phyloP scores from a whole-genome alignment of 805 yeast species.

The Saturnispora kantuleensis region DNA sequence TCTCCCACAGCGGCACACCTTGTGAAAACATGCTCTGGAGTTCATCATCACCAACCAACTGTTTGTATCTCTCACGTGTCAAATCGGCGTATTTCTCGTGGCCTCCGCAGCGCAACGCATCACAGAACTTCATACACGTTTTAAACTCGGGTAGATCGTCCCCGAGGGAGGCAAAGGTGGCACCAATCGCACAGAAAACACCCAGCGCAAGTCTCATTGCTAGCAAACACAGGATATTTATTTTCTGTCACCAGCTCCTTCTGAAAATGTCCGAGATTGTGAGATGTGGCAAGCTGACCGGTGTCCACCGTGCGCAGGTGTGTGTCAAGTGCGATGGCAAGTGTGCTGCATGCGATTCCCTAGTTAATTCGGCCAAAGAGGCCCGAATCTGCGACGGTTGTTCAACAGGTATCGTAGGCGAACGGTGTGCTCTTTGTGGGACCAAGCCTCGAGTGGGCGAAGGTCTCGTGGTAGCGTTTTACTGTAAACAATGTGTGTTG shows the following conservation, averaged over 20 bases:
- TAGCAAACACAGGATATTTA: not conserved
- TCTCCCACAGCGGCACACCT: conserved; percentile 34
- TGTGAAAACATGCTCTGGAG: conserved; percentile 29
- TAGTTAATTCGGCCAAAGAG: conserved; percentile 55
- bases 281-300: conserved; percentile 80
- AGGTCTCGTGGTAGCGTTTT: conserved; percentile 51
- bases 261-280: conserved; percentile 6
- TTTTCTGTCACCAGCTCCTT: not conserved
- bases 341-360: conserved; percentile 86
- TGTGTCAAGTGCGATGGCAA: conserved; percentile 86
- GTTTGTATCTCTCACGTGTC: conserved; percentile 18
- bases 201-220: not conserved
- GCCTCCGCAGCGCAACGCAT: conserved; percentile 23
- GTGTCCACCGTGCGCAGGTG: conserved; percentile 55
- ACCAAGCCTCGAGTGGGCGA: conserved; percentile 35
- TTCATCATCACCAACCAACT: conserved; percentile 23
- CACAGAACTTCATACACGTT: conserved; percentile 47
- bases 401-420: conserved; percentile 55
- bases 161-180: conserved; percentile 42
- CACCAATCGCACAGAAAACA: not conserved
- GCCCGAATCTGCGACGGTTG: conserved; percentile 82
- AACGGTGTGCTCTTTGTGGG: conserved; percentile 75
- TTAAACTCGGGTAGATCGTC: conserved; percentile 49
- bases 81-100: conserved; percentile 18
- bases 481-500: conserved; percentile 77